Percentiles rank a stretch among this genome's conserved stretches.
These are phyloP conservation scores for Cladochytrium tenue DNA, from an alignment of 371 early-diverging fungal genomes.

Conservation along the genomic window DNA sequence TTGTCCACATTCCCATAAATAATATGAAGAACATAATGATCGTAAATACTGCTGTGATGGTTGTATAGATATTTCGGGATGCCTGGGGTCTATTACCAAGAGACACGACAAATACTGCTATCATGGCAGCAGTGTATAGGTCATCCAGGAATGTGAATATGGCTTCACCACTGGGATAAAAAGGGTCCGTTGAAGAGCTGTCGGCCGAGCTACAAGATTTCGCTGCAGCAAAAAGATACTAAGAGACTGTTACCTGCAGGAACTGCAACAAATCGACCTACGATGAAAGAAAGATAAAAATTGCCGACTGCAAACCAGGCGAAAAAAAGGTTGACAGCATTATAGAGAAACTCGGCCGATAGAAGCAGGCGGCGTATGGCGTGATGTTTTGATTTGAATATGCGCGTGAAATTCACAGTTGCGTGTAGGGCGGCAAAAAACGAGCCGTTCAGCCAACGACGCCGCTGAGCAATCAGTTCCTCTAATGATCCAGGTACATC, in stretches of 20 bases:
- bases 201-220: conserved; percentile 8
- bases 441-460: conserved; percentile 89
- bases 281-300: conserved; percentile 46
- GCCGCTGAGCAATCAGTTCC: conserved; percentile 77
- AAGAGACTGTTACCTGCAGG: not conserved
- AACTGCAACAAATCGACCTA: conserved; percentile 3
- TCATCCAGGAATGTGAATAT: conserved; percentile 31
- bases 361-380: conserved; percentile 29
- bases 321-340: conserved; percentile 34
- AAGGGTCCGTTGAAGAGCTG: conserved; percentile 38
- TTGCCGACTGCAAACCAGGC: conserved; percentile 69
- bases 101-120: conserved; percentile 75
- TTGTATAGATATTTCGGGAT: conserved; percentile 65
- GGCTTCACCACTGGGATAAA: conserved; percentile 30
- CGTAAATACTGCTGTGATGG: conserved; percentile 68
- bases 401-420: conserved; percentile 25
- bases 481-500: conserved; percentile 78
- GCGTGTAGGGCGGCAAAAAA: conserved; percentile 41
- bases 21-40: conserved; percentile 74
- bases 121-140: conserved; percentile 35
- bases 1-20: conserved; percentile 40
- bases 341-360: conserved; percentile 38
- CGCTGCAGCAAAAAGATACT: conserved; percentile 19
- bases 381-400: conserved; percentile 36
- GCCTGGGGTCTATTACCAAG: conserved; percentile 90